Evolutionary conservation across 2,329 filamentous ascomycete genomes (phyloP), one percentile per base, ranked within the genome.

Genomic region (Diaporthe aspalathi): DNA sequence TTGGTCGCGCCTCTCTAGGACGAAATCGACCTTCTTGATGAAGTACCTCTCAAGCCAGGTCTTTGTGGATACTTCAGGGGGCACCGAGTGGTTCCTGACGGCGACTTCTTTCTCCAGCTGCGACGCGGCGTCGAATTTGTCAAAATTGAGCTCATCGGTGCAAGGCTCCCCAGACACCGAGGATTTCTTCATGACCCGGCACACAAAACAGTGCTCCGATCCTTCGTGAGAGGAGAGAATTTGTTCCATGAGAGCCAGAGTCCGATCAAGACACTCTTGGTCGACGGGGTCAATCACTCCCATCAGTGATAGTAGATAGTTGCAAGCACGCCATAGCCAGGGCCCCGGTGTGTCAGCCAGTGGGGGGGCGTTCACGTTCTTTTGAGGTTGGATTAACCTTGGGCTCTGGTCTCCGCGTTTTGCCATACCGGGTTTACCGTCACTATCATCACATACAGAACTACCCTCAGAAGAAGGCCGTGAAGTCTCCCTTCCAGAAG

Each of bases 1-100:
- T 4, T 17, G n/a, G 20, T n/a, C 43, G 8, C 27, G 60, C 20
- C 27, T 63, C 60, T 63, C 60, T n/a, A 63, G 27, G 27, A 49
- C 60, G 24, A 63, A 49, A 1, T 63, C 60, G 29, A 63, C 43
- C 49, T 49, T 63, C 12, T 49, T 43, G n/a, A 63, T 63, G 27
- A 43, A 49, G 17, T 27, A 24, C 24, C 11, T n/a, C 16, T 20
- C 11, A 3, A 63, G 27, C 27, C 43, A 20, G 0, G 17, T 1
- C 4, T 7, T 16, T 12, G 2, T 47, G 27, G 3, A 12, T 11
- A 20, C 43, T 3, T 63, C 43, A 24, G 60, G 60, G 5, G 60
- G 60, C 11, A 43, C 43, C 3, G n/a, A 1, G 14, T 63, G 60
- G 9, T 63, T 17, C 20, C 12, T 63, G 43, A 63, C 6, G 1